phyloP scores from a whole-genome alignment of 2,329 filamentous ascomycete genomes.

The Monilinia vaccinii-corymbosi region DNA sequence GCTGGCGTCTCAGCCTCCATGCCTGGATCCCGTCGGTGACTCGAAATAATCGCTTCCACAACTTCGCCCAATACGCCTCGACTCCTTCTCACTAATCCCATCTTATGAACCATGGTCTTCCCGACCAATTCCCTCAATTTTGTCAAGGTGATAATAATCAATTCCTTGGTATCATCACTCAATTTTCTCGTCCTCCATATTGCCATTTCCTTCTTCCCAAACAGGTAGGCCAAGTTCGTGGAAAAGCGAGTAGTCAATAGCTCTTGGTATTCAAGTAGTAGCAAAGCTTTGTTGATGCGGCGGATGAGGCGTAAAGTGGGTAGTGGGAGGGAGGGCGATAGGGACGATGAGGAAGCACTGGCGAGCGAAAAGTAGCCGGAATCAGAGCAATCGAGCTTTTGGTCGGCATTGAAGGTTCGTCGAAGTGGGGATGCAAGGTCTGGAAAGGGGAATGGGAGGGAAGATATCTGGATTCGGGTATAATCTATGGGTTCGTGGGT shows the following conservation, averaged over 20 bases:
- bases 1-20: neutral
- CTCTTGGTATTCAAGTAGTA: conserved; percentile 6
- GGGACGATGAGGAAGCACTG: neutral
- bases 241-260: conserved; percentile 4
- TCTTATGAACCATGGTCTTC: conserved; percentile 7
- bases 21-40: neutral
- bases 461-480: conserved; percentile 2
- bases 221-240: conserved; percentile 4
- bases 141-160: conserved; percentile 5
- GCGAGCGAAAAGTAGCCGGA: conserved; percentile 4
- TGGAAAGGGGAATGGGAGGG: neutral
- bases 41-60: conserved; percentile 1
- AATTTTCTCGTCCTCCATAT: conserved; percentile 5
- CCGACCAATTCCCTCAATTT: conserved; percentile 9
- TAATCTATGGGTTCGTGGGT: conserved; percentile 6
- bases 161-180: conserved; percentile 6
- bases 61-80: neutral
- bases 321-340: neutral
- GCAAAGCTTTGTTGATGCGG: neutral
- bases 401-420: neutral
- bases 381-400: conserved; percentile 1
- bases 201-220: conserved; percentile 8
- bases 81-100: conserved; percentile 5
- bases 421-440: neutral
- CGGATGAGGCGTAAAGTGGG: conserved; percentile 1